These are phyloP conservation scores for Dioscorea cayenensis DNA, from an alignment of 116 monocot genomes.

Conservation along the genomic window DNA sequence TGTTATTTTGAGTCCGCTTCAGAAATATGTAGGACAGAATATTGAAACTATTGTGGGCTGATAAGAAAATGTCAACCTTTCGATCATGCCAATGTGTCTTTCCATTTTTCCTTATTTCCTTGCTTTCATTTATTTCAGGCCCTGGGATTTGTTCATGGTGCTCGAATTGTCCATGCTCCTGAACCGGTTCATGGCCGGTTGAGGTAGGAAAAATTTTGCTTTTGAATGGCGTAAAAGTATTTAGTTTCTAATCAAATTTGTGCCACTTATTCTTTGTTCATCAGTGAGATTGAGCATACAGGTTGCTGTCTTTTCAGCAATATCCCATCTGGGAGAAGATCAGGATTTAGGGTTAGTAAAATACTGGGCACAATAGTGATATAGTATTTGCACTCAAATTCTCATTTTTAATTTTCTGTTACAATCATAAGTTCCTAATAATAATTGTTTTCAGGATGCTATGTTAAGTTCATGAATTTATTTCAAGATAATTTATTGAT, in stretches of 20 bases:
- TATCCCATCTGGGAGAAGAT: constrained; percentile 70
- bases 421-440: neutral
- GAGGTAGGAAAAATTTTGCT: constrained; percentile 33
- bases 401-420: neutral
- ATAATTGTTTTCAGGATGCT: neutral
- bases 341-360: constrained; percentile 67
- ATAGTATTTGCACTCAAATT: neutral
- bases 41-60: too few relatives aligned
- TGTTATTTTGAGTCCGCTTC: too few relatives aligned
- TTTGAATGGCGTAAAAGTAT: neutral
- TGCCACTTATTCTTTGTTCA: neutral
- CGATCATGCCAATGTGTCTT: too few relatives aligned
- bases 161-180: constrained; percentile 76
- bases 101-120: constrained; percentile 1
- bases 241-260: neutral
- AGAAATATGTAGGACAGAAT: too few relatives aligned
- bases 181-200: constrained; percentile 94
- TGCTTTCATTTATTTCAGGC: constrained; percentile 38
- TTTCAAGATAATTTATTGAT: neutral
- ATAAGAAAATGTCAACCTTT: too few relatives aligned
- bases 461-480: neutral
- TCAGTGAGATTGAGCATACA: constrained; percentile 72
- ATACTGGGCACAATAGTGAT: neutral
- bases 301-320: constrained; percentile 44
- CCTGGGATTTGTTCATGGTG: constrained; percentile 85